phyloP scores from a whole-genome alignment of 2,329 filamentous ascomycete species.

The Acarospora socialis region DNA sequence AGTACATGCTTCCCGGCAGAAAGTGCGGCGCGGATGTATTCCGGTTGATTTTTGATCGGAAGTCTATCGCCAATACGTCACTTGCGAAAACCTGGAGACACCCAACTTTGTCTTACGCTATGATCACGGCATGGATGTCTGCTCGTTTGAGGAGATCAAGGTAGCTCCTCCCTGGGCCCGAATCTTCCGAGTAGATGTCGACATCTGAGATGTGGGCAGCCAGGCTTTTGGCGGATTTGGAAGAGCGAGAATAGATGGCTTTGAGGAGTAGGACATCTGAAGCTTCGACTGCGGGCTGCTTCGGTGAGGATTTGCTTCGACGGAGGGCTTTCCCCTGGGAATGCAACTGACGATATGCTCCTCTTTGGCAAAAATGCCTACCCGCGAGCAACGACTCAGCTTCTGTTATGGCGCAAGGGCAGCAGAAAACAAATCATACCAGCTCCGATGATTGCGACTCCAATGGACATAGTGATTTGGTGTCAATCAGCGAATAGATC shows the following conservation, averaged over 20 bases:
- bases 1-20: constrained; percentile 41
- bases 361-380: constrained; percentile 42
- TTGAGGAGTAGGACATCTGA: constrained; percentile 33
- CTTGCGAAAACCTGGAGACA: background rate
- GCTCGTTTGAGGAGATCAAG: constrained; percentile 32
- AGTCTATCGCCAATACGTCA: constrained; percentile 25
- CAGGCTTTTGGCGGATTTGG: constrained; percentile 37
- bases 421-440: too few species aligned
- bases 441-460: too few species aligned
- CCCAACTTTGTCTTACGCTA: constrained; percentile 26
- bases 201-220: constrained; percentile 23
- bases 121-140: constrained; percentile 37
- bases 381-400: too few species aligned
- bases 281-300: constrained; percentile 37
- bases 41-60: constrained; percentile 38
- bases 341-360: constrained; percentile 20
- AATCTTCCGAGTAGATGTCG: constrained; percentile 43
- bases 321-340: too few species aligned
- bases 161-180: constrained; percentile 29
- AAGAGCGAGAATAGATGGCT: constrained; percentile 45
- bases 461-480: too few species aligned
- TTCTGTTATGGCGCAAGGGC: too few species aligned
- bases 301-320: background rate
- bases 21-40: constrained; percentile 35
- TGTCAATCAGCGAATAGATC: too few species aligned